Evolutionary conservation across 371 early-diverging fungal genomes (phyloP).

Genomic region (Apophysomyces trapeziformis): DNA sequence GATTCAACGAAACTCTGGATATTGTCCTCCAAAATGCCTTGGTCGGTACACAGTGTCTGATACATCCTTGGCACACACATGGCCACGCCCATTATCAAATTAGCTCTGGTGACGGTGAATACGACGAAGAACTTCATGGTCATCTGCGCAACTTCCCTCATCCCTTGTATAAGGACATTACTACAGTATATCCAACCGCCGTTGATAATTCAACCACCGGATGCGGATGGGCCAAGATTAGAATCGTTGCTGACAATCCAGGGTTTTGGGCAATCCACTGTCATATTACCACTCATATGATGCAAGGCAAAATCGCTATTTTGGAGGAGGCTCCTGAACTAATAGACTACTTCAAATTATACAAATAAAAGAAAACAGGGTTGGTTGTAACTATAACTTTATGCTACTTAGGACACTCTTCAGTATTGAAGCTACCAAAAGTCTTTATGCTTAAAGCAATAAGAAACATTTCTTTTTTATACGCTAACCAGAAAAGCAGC

Average conservation of each 20-base stretch:
- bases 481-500: too few relatives aligned
- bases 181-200: slow-evolving; percentile 40
- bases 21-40: slow-evolving; percentile 38
- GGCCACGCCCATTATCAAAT: slow-evolving; percentile 50
- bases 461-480: too few relatives aligned
- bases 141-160: slow-evolving; percentile 33
- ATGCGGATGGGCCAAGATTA: slow-evolving; percentile 47
- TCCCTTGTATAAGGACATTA: slow-evolving; percentile 39
- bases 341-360: slow-evolving; percentile 25
- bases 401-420: too few relatives aligned
- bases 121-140: slow-evolving; percentile 28
- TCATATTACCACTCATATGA: slow-evolving; percentile 54
- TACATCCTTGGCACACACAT: slow-evolving; percentile 55
- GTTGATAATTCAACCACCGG: slow-evolving; percentile 24
- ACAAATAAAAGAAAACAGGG: slow-evolving; percentile 12
- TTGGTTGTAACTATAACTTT: too few relatives aligned
- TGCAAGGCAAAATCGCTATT: slow-evolving; percentile 51
- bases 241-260: slow-evolving; percentile 48
- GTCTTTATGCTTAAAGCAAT: too few relatives aligned
- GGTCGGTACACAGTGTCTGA: slow-evolving; percentile 26
- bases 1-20: slow-evolving; percentile 36
- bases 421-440: too few relatives aligned
- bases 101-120: slow-evolving; percentile 42
- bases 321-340: slow-evolving; percentile 48
- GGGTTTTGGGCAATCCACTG: slow-evolving; percentile 57